These are phyloP conservation scores for Zoysia pacifica DNA, from an alignment of 176 grass and related monocot species.

Conservation along the genomic window DNA sequence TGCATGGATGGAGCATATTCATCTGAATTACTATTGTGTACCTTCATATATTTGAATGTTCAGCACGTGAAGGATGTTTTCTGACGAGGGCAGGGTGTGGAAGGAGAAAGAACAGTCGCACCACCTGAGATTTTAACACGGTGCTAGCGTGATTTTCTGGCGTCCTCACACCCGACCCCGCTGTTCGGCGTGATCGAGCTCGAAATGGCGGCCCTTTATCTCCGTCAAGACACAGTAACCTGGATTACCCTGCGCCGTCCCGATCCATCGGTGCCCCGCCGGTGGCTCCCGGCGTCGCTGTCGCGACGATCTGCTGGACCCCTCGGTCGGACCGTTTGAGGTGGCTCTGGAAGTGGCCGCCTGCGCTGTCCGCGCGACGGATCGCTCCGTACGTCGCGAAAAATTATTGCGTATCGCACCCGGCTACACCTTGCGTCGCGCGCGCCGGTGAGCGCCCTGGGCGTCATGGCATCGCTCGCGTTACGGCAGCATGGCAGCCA, in stretches of 20 bases:
- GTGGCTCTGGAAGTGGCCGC: constrained; percentile 43
- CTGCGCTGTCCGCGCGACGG: not conserved
- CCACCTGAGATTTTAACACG: constrained; percentile 28
- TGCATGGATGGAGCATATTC: not conserved
- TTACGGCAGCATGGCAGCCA: not conserved
- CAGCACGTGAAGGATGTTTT: not conserved
- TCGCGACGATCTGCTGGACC: constrained; percentile 37
- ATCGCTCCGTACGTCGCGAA: not conserved
- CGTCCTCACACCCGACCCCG: not conserved
- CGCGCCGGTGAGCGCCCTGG: constrained; percentile 28
- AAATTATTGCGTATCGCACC: constrained; percentile 7
- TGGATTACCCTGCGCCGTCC: constrained; percentile 1
- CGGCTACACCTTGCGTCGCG: constrained; percentile 24
- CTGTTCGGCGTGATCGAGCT: not conserved
- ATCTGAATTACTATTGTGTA: not conserved
- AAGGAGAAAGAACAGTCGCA: not conserved
- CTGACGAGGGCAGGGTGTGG: not conserved
- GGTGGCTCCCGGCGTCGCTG: constrained; percentile 13
- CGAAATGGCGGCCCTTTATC: constrained; percentile 20
- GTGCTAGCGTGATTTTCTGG: constrained; percentile 13
- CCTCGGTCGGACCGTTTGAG: constrained; percentile 31
- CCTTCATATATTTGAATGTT: not conserved
- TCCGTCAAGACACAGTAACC: not conserved
- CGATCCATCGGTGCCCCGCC: constrained; percentile 15
- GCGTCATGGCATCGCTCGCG: constrained; percentile 34